Evolutionary conservation across 1,284 basidiomycete genomes (phyloP).

Genomic region (Ceratobasidium sp.): DNA sequence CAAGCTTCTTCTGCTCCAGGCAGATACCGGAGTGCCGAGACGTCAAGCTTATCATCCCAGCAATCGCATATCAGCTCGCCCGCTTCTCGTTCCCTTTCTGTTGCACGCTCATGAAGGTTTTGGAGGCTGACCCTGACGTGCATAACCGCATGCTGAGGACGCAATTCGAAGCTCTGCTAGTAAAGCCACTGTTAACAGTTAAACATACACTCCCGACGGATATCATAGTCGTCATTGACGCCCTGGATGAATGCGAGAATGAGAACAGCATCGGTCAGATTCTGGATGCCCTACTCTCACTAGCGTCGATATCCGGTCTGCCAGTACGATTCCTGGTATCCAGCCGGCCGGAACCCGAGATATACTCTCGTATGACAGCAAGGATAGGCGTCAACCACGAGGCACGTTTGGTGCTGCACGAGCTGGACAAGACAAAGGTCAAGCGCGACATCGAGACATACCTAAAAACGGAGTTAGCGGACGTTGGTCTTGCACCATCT

Average conservation of each 20-base stretch:
- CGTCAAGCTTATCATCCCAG: too few species aligned
- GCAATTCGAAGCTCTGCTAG: too few species aligned
- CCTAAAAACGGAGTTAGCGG: neutral
- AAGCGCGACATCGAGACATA: conserved; percentile 4
- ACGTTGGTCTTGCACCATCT: neutral
- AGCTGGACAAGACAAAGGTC: neutral
- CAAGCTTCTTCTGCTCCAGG: too few species aligned
- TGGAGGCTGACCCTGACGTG: too few species aligned
- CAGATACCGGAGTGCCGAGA: too few species aligned
- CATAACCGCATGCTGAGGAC: too few species aligned
- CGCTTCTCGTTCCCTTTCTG: too few species aligned
- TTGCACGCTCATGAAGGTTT: too few species aligned
- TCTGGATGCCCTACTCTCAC: neutral
- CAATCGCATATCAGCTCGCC: too few species aligned
- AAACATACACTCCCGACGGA: too few species aligned
- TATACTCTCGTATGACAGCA: neutral
- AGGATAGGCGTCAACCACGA: neutral
- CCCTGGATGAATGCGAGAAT: neutral
- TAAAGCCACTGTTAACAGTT: too few species aligned
- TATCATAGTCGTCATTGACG: too few species aligned
- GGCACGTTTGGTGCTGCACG: neutral
- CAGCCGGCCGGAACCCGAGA: neutral
- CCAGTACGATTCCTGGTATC: neutral
- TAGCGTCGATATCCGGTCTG: neutral
- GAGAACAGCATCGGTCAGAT: neutral